Base-by-base conservation (phyloP, 106 monocot species). In the Narthecium ossifragum region DNA sequence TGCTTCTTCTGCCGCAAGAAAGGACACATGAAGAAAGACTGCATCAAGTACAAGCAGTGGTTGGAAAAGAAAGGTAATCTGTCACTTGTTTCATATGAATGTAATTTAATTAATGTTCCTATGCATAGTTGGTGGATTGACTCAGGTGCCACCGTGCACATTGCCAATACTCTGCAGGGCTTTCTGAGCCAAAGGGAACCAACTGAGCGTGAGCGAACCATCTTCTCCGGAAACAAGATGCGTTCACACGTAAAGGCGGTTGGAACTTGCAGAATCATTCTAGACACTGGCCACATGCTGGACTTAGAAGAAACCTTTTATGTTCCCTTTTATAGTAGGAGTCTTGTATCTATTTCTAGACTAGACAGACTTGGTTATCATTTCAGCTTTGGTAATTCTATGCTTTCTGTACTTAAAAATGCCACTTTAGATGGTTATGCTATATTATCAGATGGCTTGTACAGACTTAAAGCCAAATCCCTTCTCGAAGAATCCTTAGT, bases 241-340 rank as follows among this genome's bases (percentile, higher is more conserved):
- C 37, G 23, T 37, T 37, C 36, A 58, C 58, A 25, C 31, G 37
- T 58, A 24, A 38, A 58, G 24, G 8, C 37, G 2, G 22, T 58
- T 37, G 34, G 58, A 8, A 37, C 37, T 11, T 58, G 31, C 10
- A 58, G 36, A 38, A 3, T 37, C 7, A 12, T 58, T 8, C 21
- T 39, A 17, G 24, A 23, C 23, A 58, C 37, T 10, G 23, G 36
- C 18, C 25, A 23, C 31, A 14, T 58, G 34, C 37, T 58, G 6
- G 9, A 58, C 6, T 58, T 58, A 25, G 58, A 58, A 5, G 3
- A 38, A 1, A 38, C 22, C 4, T 58, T 58, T 38, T 58, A 58
- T 58, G 37, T 58, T 22, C 36, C 58, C 10, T 37, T 11, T 34
- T 58, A n/a, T 58, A 34, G 12, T 25, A 58, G 37, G n/a, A 58